Percentiles rank a stretch among this genome's conserved stretches.
These are phyloP conservation scores for Yamadazyma friedrichii DNA, from an alignment of 1,139 yeast species.

Conservation along the genomic window DNA sequence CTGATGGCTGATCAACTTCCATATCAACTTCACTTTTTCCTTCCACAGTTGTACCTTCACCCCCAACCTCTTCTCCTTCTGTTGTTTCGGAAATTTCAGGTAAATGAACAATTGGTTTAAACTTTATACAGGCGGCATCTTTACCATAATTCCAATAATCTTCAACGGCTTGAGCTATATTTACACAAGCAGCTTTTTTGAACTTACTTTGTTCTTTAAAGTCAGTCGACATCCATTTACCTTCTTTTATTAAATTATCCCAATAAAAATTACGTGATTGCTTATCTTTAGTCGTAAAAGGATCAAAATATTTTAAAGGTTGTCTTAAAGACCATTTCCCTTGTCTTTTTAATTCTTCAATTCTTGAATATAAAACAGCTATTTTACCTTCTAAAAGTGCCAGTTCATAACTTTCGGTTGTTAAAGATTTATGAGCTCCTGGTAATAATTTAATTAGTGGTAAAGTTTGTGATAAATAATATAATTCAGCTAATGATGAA, in stretches of 20 bases:
- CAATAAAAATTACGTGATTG: slow-evolving; percentile 52
- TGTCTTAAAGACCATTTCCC: slow-evolving; percentile 93
- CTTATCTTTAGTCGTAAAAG: slow-evolving; percentile 45
- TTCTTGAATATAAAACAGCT: slow-evolving; percentile 87
- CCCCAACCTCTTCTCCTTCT: background rate
- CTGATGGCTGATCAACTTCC: slow-evolving; percentile 5
- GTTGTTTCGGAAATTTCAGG: background rate
- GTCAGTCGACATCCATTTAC: slow-evolving; percentile 82
- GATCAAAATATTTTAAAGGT: slow-evolving; percentile 70
- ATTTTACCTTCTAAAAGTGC: slow-evolving; percentile 91
- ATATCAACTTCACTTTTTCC: slow-evolving; percentile 10
- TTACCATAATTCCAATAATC: slow-evolving; percentile 78
- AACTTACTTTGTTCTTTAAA: slow-evolving; percentile 68
- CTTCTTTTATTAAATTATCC: slow-evolving; percentile 76
- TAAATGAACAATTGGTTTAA: slow-evolving; percentile 19
- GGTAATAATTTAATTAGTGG: slow-evolving; percentile 82
- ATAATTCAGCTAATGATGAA: slow-evolving; percentile 79
- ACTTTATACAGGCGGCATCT: slow-evolving; percentile 59
- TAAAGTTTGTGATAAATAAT: slow-evolving; percentile 81
- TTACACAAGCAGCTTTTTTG: slow-evolving; percentile 67
- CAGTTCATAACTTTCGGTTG: slow-evolving; percentile 81
- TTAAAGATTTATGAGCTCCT: slow-evolving; percentile 79
- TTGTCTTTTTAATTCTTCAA: slow-evolving; percentile 85
- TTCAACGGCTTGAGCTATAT: slow-evolving; percentile 65
- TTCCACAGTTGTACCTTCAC: slow-evolving; percentile 9